Evolutionary conservation across 306 rosid genomes (phyloP), one percentile per base, ranked within the genome.

Genomic region (Crotalaria pallida): DNA sequence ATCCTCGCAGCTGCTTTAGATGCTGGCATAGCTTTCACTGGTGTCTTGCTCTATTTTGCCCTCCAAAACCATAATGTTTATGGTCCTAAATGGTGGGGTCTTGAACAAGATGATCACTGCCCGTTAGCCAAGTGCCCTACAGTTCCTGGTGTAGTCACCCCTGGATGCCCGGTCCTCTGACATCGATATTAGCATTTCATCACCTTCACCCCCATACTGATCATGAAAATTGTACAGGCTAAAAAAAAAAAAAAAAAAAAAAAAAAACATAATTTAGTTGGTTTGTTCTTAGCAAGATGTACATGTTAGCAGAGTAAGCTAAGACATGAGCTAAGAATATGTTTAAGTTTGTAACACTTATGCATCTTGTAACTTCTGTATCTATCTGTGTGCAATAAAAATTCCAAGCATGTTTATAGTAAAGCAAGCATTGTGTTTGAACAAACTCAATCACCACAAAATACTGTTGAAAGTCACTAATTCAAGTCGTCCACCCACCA

Each of bases 51-150:
- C 10, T 88, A 76, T 65, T 88, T 92, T 18, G 0, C 91, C 0
- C 88, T 92, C 29, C 95, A 89, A 71, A 4, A 43, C 3, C 69
- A 70, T 34, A 51, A 75, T 4, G 40, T 78, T 1, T 5, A 22
- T 0, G 96, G 96, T 9, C 90, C 92, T 0, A 0, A 0, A 0
- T 89, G 98, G 96, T 89, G 96, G 96, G 96, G 98, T n/a, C 59
- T 77, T 16, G 29, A 17, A 0, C 7, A 1, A 8, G 65, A 31
- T 69, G 97, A 86, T 24, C 92, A 88, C 27, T 92, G 96, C 19
- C 70, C 58, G 0, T 69, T 92, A 79, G 98, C 91, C 0, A 26
- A 0, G 0, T 92, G 96, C 27, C 98, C 96, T 3, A 86, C 92
- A 13, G 91, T 91, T 1, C 89, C 87, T 1, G 93, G 98, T 5